phyloP scores from a whole-genome alignment of 805 yeast genomes.

The Wickerhamomyces rabaulensis region DNA sequence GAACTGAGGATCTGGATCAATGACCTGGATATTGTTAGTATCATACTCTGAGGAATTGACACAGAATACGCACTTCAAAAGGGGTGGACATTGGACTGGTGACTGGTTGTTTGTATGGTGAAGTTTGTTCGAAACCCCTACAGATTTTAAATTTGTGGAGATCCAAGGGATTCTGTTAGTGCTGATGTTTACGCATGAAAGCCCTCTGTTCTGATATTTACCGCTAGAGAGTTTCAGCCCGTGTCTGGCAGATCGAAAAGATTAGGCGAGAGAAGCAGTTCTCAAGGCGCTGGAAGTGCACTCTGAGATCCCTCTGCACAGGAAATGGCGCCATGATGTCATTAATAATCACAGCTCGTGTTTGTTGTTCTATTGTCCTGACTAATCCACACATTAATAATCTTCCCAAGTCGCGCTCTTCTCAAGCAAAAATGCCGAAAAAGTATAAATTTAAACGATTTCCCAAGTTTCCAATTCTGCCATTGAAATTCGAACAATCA shows the following conservation, averaged over 20 bases:
- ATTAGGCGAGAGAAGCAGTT: no score
- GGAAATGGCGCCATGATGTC: neutral
- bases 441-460: neutral
- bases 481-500: neutral
- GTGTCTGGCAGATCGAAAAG: no score
- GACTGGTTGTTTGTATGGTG: no score
- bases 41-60: no score
- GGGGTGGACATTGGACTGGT: constrained; percentile 3
- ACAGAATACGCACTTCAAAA: constrained; percentile 8
- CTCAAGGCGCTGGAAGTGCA: no score
- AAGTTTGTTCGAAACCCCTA: no score
- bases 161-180: constrained; percentile 2
- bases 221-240: neutral
- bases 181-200: constrained; percentile 3
- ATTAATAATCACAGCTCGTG: neutral
- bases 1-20: constrained; percentile 79
- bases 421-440: neutral
- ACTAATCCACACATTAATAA: neutral
- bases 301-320: no score
- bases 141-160: neutral
- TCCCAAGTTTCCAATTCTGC: neutral
- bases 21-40: constrained; percentile 31
- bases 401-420: neutral
- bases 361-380: neutral
- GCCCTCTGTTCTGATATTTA: constrained; percentile 1